Evolutionary conservation across 2,329 filamentous ascomycete genomes (phyloP).

Genomic region (Alternaria metachromatica): DNA sequence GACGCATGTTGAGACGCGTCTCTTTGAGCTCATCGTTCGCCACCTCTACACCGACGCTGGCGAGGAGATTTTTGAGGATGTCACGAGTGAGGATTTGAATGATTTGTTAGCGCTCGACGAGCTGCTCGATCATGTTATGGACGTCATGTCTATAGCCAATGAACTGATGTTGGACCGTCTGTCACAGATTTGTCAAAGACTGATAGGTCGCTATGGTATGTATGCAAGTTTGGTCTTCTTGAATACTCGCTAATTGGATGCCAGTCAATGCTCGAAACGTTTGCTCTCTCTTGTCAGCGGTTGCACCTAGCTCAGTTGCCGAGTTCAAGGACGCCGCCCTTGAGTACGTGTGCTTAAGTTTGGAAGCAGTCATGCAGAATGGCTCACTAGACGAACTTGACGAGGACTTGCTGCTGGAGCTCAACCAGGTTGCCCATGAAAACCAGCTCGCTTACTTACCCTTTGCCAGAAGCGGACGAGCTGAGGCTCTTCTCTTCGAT

Average conservation of each 20-base stretch:
- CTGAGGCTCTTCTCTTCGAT: slow-evolving; percentile 70
- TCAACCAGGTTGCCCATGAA: slow-evolving; percentile 79
- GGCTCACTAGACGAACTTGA: slow-evolving; percentile 86
- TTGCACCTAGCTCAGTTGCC: slow-evolving; percentile 81
- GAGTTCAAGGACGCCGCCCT: slow-evolving; percentile 88
- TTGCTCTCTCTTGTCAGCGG: slow-evolving; percentile 81
- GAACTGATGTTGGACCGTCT: slow-evolving; percentile 94
- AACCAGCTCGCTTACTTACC: slow-evolving; percentile 83
- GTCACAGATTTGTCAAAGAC: slow-evolving; percentile 84
- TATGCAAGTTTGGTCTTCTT: slow-evolving; percentile 26
- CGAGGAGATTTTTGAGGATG: slow-evolving; percentile 78
- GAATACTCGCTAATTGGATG: slow-evolving; percentile 5
- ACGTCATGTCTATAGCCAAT: slow-evolving; percentile 88
- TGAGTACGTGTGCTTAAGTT: slow-evolving; percentile 89
- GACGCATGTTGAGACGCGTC: slow-evolving; percentile 74
- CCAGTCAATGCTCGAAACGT: slow-evolving; percentile 70
- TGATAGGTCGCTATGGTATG: slow-evolving; percentile 78
- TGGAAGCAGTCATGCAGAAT: slow-evolving; percentile 92
- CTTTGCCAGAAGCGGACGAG: slow-evolving; percentile 76
- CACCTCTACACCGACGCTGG: slow-evolving; percentile 86
- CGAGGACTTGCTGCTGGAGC: slow-evolving; percentile 77
- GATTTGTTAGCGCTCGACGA: slow-evolving; percentile 67
- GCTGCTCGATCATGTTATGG: slow-evolving; percentile 86
- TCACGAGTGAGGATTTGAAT: slow-evolving; percentile 66
- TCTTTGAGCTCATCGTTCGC: slow-evolving; percentile 79